phyloP scores from a whole-genome alignment of 2,329 filamentous ascomycete species.

The Penicillium sp. region DNA sequence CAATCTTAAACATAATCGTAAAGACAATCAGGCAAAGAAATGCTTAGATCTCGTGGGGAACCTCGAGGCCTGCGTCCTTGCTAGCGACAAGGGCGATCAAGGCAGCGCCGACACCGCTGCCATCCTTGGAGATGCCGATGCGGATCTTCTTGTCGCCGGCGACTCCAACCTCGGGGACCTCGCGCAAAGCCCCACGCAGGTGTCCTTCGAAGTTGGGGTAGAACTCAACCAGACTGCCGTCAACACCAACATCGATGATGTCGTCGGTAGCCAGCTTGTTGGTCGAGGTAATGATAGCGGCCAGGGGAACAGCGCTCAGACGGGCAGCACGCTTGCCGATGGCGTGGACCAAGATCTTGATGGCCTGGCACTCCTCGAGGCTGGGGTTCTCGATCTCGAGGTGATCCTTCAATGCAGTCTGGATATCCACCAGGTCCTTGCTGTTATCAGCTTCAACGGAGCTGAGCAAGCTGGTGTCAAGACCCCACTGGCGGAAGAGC shows the following conservation, averaged over 20 bases:
- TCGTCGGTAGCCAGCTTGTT: slow-evolving; percentile 69
- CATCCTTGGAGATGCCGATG: slow-evolving; percentile 96
- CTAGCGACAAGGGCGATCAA: slow-evolving; percentile 90
- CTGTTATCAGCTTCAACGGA: slow-evolving; percentile 80
- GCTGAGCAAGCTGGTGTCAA: slow-evolving; percentile 89
- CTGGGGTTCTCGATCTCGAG: slow-evolving; percentile 76
- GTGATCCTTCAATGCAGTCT: slow-evolving; percentile 74
- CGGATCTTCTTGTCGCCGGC: slow-evolving; percentile 81
- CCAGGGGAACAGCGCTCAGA: slow-evolving; percentile 84
- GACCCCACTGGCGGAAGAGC: slow-evolving; percentile 79
- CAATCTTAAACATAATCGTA: not conserved
- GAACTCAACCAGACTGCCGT: slow-evolving; percentile 92
- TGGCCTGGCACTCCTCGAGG: slow-evolving; percentile 81
- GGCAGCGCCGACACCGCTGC: slow-evolving; percentile 91
- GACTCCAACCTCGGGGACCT: slow-evolving; percentile 74
- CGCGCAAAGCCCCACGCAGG: slow-evolving; percentile 77
- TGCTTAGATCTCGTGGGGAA: slow-evolving; percentile 15
- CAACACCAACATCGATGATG: slow-evolving; percentile 87
- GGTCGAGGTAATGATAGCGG: slow-evolving; percentile 77
- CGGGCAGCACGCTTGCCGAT: slow-evolving; percentile 87
- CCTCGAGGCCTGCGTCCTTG: slow-evolving; percentile 23
- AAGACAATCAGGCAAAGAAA: not conserved
- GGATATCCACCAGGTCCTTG: slow-evolving; percentile 69
- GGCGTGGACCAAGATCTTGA: slow-evolving; percentile 79
- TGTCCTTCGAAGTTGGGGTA: slow-evolving; percentile 91